Evolutionary conservation across 2,329 filamentous ascomycete species (phyloP), one percentile per base, ranked within the genome.

Genomic region (Capronia coronata): DNA sequence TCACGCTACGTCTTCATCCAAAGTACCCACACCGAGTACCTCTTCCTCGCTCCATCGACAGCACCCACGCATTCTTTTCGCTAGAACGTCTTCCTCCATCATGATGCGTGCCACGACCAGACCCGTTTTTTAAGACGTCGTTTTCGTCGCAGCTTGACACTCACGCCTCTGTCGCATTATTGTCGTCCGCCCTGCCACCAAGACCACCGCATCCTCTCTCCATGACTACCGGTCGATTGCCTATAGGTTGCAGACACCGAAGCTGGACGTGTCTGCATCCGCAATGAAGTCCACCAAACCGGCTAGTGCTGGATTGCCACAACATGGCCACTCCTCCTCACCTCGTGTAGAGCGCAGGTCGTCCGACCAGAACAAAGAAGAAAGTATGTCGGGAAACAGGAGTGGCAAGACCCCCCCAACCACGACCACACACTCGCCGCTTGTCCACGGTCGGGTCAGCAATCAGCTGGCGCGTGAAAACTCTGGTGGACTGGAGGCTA

Each of bases 271-370:
- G 54, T 54, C 49, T 53, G 54, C 52, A 41, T 35, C 45, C 47
- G 48, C 19, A 30, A 60, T 58, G 56, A 57, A 57, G 39, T 42
- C 56, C 25, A 40, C 54, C 41, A 60, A 56, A 41, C 43, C 50
- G n/a, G 23, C 49, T 7, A 48, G 46, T 23, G 29, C 18, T 34
- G 51, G 54, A 32, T 43, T 52, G 18, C 48, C 54, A 21, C 49
- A 48, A n/a, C 48, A 48, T n/a, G 53, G 48, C 43, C 55, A 44
- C 18, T 55, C 49, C 32, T 55, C 51, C 27, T 48, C 47, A 14
- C 34, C 39, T 21, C 38, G 25, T 22, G 49, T 54, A 16, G 48
- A 37, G 7, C 41, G 57, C 37, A 46, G 42, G 6, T 48, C 40
- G 6, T 47, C 42, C 50, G 22, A 49, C 42, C 8, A 39, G 29